These are phyloP conservation scores for Scedosporium dehoogii DNA, from an alignment of 2,329 filamentous ascomycete genomes.

Conservation along the genomic window DNA sequence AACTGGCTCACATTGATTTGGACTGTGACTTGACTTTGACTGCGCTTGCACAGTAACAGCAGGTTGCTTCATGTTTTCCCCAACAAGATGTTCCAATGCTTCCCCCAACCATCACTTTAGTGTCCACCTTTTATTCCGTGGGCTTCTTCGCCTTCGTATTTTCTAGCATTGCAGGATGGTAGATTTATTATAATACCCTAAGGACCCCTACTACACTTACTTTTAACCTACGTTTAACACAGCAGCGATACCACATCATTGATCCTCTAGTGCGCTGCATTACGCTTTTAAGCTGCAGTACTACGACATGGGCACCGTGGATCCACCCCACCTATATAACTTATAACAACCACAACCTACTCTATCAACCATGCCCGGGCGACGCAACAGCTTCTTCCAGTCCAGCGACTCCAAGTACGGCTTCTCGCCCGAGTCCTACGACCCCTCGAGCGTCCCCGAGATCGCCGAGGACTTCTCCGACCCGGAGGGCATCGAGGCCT, in stretches of 20 bases:
- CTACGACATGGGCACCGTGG: neutral
- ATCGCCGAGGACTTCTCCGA: slow-evolving; percentile 67
- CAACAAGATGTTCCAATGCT: too few relatives aligned
- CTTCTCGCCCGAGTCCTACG: slow-evolving; percentile 54
- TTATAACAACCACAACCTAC: neutral
- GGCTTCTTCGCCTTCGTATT: too few relatives aligned
- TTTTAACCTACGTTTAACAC: neutral
- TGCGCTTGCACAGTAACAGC: too few relatives aligned
- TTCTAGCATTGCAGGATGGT: too few relatives aligned
- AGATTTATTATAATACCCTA: too few relatives aligned
- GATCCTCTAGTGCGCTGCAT: neutral
- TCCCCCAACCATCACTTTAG: too few relatives aligned
- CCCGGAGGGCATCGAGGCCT: slow-evolving; percentile 63
- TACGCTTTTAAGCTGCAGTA: neutral
- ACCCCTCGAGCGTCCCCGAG: slow-evolving; percentile 65
- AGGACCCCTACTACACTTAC: neutral
- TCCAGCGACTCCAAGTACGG: slow-evolving; percentile 33
- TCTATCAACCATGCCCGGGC: slow-evolving; percentile 1
- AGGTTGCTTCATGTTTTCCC: too few relatives aligned
- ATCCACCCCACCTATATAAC: neutral
- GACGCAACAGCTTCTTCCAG: slow-evolving; percentile 2
- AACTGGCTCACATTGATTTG: too few relatives aligned
- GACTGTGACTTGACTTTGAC: too few relatives aligned
- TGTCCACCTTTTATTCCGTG: too few relatives aligned
- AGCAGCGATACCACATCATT: neutral